phyloP scores from a whole-genome alignment of 108 stramenopile genomes.

The Nitzschia palea region DNA sequence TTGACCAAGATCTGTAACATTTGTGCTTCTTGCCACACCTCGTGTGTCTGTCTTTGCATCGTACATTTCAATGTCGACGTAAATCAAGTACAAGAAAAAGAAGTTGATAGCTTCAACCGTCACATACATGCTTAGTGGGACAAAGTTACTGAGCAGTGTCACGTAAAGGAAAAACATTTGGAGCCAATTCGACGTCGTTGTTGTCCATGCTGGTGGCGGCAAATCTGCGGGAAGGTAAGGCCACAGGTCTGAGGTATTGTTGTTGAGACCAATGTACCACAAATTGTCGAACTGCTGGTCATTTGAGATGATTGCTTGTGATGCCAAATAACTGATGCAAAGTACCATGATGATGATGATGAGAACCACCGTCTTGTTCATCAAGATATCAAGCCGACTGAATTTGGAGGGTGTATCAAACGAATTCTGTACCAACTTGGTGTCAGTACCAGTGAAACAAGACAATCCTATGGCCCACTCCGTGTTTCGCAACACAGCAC shows the following conservation, averaged over 20 bases:
- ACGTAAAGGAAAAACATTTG: conserved; percentile 78
- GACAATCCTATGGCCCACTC: conserved; percentile 95
- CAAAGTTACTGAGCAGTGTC: conserved; percentile 85
- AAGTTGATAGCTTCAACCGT: conserved; percentile 81
- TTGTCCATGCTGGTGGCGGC: conserved; percentile 52
- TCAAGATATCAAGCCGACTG: conserved; percentile 83
- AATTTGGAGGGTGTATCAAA: conserved; percentile 92
- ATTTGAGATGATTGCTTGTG: conserved; percentile 33
- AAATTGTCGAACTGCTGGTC: conserved; percentile 46
- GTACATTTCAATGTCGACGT: conserved; percentile 90
- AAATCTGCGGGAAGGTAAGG: conserved; percentile 67
- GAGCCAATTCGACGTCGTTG: conserved; percentile 52
- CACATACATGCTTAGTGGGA: conserved; percentile 91
- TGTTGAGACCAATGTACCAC: conserved; percentile 65
- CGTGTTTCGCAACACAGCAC: conserved; percentile 94
- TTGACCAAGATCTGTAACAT: conserved; percentile 91
- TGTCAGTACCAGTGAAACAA: conserved; percentile 94
- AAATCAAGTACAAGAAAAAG: conserved; percentile 71
- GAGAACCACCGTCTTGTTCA: conserved; percentile 75
- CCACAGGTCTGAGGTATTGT: conserved; percentile 57
- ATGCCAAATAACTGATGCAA: conserved; percentile 52
- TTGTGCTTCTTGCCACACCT: conserved; percentile 81
- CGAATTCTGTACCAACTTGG: conserved; percentile 92
- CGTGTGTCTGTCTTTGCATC: conserved; percentile 86
- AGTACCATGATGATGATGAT: conserved; percentile 84